Conservation (phyloP, 2,329 filamentous ascomycete species). For the Ophiosphaerella korrae region DNA sequence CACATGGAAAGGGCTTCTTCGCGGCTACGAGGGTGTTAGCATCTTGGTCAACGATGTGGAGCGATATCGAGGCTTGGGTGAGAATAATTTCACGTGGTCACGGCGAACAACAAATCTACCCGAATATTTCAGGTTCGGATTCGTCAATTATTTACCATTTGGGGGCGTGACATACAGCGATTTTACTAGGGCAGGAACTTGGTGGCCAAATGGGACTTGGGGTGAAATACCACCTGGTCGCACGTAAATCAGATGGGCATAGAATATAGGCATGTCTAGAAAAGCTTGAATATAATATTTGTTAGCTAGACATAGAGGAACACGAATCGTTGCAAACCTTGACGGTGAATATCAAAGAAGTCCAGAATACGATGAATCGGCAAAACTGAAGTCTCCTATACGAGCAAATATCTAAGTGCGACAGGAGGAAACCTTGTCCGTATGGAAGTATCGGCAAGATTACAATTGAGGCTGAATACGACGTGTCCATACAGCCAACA, state of each 20-base stretch:
- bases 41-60: conserved; percentile 87
- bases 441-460: background rate
- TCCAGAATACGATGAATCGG: background rate
- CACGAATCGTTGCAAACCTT: too few species aligned
- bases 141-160: conserved; percentile 39
- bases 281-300: too few species aligned
- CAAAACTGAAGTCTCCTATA: background rate
- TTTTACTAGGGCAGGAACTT: conserved; percentile 41
- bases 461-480: background rate
- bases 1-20: conserved; percentile 50
- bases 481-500: too few species aligned
- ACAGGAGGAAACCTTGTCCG: background rate
- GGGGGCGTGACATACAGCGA: conserved; percentile 38
- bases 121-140: conserved; percentile 45
- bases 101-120: conserved; percentile 47
- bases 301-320: too few species aligned
- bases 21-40: conserved; percentile 73
- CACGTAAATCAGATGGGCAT: conserved; percentile 1
- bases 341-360: too few species aligned
- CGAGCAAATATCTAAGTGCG: background rate
- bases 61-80: conserved; percentile 70
- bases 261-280: background rate
- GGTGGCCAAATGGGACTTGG: conserved; percentile 41
- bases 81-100: conserved; percentile 62
- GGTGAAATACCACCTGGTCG: conserved; percentile 24